These are phyloP conservation scores for Cladosporium velox DNA, from an alignment of 2,329 filamentous ascomycete species.

Conservation along the genomic window DNA sequence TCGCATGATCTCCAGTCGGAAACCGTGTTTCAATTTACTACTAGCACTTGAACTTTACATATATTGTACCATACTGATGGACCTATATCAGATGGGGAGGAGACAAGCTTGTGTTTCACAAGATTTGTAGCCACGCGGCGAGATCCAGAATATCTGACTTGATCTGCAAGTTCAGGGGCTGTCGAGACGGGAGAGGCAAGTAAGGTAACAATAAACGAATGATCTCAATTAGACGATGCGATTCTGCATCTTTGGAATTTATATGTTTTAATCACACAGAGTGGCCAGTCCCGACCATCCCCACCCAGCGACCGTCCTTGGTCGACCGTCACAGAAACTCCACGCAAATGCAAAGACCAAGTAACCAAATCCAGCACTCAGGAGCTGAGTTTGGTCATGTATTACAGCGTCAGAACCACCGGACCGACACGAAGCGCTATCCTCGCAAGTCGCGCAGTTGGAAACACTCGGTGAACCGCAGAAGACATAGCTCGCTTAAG, in stretches of 20 bases:
- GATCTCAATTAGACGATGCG: slow-evolving; percentile 15
- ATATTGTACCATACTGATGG: neutral
- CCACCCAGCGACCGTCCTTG: neutral
- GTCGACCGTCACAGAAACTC: slow-evolving; percentile 2
- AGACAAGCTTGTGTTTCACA: neutral
- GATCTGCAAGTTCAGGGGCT: neutral
- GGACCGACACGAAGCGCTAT: neutral
- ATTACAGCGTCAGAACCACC: neutral
- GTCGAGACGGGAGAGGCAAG: neutral
- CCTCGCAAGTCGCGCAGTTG: neutral
- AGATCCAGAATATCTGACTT: neutral
- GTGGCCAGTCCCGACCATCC: neutral
- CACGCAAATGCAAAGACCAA: slow-evolving; percentile 10
- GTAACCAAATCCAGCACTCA: slow-evolving; percentile 1
- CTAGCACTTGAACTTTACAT: neutral
- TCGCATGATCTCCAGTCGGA: neutral
- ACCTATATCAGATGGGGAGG: neutral
- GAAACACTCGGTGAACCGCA: neutral
- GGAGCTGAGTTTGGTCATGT: neutral
- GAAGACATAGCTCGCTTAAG: slow-evolving; percentile 2
- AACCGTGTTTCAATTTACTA: neutral
- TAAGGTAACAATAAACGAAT: slow-evolving; percentile 1
- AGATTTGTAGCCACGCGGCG: neutral
- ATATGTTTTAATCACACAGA: neutral
- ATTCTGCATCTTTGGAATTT: neutral